Evolutionary conservation across 371 early-diverging fungal species (phyloP), one percentile per base, ranked within the genome.

Genomic region (Cokeromyces recurvatus): DNA sequence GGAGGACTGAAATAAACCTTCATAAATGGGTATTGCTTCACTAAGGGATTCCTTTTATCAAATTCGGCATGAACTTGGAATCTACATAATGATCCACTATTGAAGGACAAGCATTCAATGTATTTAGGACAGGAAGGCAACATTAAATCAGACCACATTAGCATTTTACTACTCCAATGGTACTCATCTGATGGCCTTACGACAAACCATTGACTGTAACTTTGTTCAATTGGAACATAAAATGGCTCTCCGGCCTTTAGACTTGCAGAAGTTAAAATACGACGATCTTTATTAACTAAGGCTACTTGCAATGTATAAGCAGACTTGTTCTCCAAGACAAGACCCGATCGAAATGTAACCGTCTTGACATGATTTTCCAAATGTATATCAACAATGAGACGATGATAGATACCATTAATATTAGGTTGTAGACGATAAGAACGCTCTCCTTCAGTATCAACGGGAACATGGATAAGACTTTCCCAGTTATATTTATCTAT

Each of bases 311-410:
- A 55, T 0, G 66, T 45, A 14, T 79, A 39, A 3, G 57, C 51
- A 2, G 88, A 81, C 4, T 52, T 63, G 64, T 93, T 93, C 25
- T 73, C 67, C 0, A 91, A 42, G 0, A 76, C 67, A 5, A 89
- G 64, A 1, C 86, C 72, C 25, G 89, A 87, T 29, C 88, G 79
- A 54, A 93, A 82, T 0, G 83, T 86, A 5, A 93, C 91, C 25
- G 74, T 62, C 62, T 93, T 93, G 46, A 90, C 73, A 39, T 86
- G 81, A 36, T 85, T 68, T 37, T 77, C 69, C 27, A 92, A 61
- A 40, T 61, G 59, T 43, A 94, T 89, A 20, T 91, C 88, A 15
- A 88, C 84, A 1, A 88, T 79, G 7, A 94, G 51, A 0, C 84
- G 78, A 54, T 92, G 86, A 14, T 59, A 38, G 3, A 89, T 71